A percentile compares a stretch with the other conserved stretches of the same genome.
phyloP scores from a whole-genome alignment of 148 eudicot species.

The Drosera capensis region DNA sequence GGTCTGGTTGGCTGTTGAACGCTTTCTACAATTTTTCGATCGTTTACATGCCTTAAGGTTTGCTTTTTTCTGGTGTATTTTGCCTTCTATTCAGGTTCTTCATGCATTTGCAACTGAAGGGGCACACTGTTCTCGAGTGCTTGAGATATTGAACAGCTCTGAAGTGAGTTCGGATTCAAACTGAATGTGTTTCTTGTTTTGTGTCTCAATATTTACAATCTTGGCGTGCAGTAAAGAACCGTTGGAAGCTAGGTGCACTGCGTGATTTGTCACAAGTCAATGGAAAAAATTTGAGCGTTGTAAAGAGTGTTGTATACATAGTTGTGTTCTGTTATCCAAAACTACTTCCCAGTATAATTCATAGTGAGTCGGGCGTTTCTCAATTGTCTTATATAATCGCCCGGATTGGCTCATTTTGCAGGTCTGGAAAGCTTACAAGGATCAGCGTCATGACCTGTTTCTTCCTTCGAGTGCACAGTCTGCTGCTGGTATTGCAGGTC shows the following conservation, averaged over 20 bases:
- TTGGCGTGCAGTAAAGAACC: no score
- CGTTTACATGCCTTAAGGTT: background rate
- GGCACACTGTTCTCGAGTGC: constrained; percentile 84
- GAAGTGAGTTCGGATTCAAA: constrained; percentile 39
- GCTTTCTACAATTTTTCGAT: no score
- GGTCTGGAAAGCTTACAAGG: constrained; percentile 97
- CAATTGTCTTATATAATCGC: no score
- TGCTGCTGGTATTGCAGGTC: constrained; percentile 93
- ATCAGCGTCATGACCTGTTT: constrained; percentile 91
- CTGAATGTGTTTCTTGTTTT: background rate
- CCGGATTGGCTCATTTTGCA: constrained; percentile 15
- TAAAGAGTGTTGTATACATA: no score
- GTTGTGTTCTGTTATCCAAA: no score
- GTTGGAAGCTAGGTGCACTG: background rate
- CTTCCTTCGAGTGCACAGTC: constrained; percentile 97
- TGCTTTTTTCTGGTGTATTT: background rate
- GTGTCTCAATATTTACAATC: background rate
- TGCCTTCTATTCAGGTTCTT: constrained; percentile 48
- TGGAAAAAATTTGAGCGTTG: no score
- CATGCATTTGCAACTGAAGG: constrained; percentile 99
- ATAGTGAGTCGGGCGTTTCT: no score
- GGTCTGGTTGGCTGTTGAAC: no score
- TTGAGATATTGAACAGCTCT: constrained; percentile 69
- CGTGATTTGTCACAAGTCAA: no score
- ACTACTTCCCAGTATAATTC: no score